A percentile compares a stretch with the other conserved stretches of the same genome.
These are phyloP conservation scores for Claviceps sp. DNA, from an alignment of 2,329 filamentous ascomycete genomes.

Conservation along the genomic window DNA sequence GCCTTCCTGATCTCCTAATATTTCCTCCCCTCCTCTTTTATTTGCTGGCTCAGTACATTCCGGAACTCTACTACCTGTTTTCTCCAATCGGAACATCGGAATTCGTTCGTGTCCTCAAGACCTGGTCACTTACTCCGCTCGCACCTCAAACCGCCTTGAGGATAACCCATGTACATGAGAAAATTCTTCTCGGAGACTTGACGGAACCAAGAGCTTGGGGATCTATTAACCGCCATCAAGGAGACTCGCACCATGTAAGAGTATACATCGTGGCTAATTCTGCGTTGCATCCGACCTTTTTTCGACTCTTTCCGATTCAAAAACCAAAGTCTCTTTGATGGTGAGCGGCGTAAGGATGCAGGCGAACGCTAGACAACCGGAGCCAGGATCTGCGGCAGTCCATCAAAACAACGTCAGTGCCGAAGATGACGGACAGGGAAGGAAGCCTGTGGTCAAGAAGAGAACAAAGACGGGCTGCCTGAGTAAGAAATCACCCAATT, in stretches of 20 bases:
- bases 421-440: constrained; percentile 29
- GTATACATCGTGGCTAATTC: neutral
- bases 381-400: constrained; percentile 17
- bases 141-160: neutral
- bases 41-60: neutral
- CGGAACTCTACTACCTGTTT: neutral
- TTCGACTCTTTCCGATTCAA: neutral
- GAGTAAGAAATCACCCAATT: constrained; percentile 42
- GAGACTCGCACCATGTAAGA: constrained; percentile 9
- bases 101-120: neutral
- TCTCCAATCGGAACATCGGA: neutral
- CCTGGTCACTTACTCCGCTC: neutral
- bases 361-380: constrained; percentile 4
- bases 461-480: constrained; percentile 88
- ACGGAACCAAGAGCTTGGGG: neutral
- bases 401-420: constrained; percentile 21
- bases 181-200: neutral
- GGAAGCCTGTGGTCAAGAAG: constrained; percentile 42
- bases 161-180: neutral
- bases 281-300: neutral
- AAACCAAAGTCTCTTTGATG: neutral
- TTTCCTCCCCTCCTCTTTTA: neutral
- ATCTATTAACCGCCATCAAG: neutral
- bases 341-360: constrained; percentile 4
- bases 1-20: neutral